These are phyloP conservation scores for Cladosporium sp. DNA, from an alignment of 2,329 filamentous ascomycete genomes.

Conservation along the genomic window DNA sequence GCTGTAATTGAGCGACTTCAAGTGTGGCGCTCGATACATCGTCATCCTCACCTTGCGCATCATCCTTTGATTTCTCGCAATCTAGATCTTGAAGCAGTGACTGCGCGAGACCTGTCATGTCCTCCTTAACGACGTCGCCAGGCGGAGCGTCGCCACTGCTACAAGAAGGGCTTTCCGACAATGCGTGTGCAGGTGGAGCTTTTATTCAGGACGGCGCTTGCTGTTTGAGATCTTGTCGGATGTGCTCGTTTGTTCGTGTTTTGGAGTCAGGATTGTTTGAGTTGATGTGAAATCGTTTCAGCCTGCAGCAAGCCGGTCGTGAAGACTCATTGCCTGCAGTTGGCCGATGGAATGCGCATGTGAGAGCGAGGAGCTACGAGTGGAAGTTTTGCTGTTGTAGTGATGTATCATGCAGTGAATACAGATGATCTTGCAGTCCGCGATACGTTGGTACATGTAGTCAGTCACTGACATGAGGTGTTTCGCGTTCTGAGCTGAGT, in stretches of 20 bases:
- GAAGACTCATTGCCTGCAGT: no score
- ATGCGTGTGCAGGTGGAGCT: neutral
- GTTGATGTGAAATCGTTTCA: neutral
- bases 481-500: no score
- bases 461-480: no score
- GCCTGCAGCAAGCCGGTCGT: neutral
- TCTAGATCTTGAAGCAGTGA: neutral
- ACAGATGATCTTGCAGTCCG: neutral
- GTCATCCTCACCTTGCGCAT: neutral
- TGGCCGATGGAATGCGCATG: neutral
- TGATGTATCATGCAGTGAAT: neutral
- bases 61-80: neutral
- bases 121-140: conserved; percentile 7
- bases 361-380: no score
- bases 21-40: neutral
- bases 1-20: no score
- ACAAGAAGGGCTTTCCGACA: neutral
- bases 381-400: neutral
- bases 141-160: neutral
- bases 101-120: neutral
- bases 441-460: no score
- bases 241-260: neutral
- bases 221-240: no score
- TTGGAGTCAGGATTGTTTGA: no score
- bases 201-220: neutral